Base-by-base conservation (phyloP, 768 basidiomycete genomes). In the Pleurotus platypus region DNA sequence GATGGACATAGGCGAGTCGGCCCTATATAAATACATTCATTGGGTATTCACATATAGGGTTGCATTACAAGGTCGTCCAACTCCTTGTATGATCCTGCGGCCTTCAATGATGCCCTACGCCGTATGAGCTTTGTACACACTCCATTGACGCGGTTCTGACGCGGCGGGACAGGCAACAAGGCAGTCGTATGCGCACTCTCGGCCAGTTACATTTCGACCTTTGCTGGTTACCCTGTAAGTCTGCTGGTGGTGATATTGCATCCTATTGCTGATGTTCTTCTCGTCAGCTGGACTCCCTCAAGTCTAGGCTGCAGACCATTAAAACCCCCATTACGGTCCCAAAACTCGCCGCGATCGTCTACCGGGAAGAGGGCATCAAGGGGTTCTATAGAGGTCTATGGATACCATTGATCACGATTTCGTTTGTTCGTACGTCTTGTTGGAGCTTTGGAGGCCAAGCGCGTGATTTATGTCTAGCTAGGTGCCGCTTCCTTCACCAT, bases 361-460 rank as follows among this genome's bases (percentile, higher is more conserved):
- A 90, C 70, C 81, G 82, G 27, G 92, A 94, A 65, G 89, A 94
- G 72, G 88, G 93, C n/a, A 71, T 92, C 35, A 80, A 81, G 62
- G 95, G 96, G 55, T 98, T 94, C 73, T 96, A 92, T 71, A 82
- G 94, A 57, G 92, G 92, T 57, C 67, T 94, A 50, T 92, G 90
- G 85, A 90, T 98, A 63, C 95, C 96, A 47, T 82, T 98, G 56
- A 79, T 94, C 72, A 96, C 94, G 7, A 98, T 98, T 64, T 94
- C 94, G 4, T 93, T 96, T 69, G 94, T 98, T 70, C 92, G 96
- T 87, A 70, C 74, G 91, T 92, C 55, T n/a, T 49, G 48, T 49
- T 16, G 51, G 56, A 53, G 48, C 46, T 24, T 56, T 53, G 39
- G 37, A 59, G 20, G 16, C 30, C 16, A 43, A 30, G 22, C 11